A percentile compares a stretch with the other conserved stretches of the same genome.
Evolutionary conservation across 306 rosid species (phyloP).

Genomic region (Betula pendula): DNA sequence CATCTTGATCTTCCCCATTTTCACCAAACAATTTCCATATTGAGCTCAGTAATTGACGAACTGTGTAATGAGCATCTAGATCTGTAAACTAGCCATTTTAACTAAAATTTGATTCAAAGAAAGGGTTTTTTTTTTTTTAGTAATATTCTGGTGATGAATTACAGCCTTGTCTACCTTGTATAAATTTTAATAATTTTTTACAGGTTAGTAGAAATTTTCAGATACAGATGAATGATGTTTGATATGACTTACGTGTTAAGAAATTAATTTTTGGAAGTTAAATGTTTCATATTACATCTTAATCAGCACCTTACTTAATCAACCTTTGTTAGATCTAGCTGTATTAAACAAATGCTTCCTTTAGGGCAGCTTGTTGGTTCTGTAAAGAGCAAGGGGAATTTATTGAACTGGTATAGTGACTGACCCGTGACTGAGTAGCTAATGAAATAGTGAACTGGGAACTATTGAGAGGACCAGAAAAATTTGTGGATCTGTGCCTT

Average conservation of each 20-base stretch:
- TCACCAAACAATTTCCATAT: too few relatives aligned
- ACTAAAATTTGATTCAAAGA: background rate
- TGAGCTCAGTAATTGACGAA: background rate
- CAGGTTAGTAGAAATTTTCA: background rate
- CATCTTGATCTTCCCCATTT: too few relatives aligned
- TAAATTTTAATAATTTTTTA: background rate
- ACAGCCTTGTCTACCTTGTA: background rate
- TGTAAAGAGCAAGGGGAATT: background rate
- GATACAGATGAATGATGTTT: background rate
- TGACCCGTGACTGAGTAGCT: background rate
- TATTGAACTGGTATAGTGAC: background rate
- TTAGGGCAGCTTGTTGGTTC: background rate
- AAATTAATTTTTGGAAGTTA: too few relatives aligned
- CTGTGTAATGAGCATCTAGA: background rate
- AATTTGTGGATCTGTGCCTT: background rate
- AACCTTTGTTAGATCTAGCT: background rate
- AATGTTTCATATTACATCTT: too few relatives aligned
- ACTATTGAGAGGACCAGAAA: background rate
- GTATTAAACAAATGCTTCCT: background rate
- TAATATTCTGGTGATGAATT: background rate
- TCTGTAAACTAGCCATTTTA: background rate
- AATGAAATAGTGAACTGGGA: background rate
- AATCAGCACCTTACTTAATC: too few relatives aligned
- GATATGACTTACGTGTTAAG: background rate
- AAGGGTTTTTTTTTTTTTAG: background rate